These are phyloP conservation scores for Sclerotinia minor DNA, from an alignment of 2,329 filamentous ascomycete species.

Conservation along the genomic window DNA sequence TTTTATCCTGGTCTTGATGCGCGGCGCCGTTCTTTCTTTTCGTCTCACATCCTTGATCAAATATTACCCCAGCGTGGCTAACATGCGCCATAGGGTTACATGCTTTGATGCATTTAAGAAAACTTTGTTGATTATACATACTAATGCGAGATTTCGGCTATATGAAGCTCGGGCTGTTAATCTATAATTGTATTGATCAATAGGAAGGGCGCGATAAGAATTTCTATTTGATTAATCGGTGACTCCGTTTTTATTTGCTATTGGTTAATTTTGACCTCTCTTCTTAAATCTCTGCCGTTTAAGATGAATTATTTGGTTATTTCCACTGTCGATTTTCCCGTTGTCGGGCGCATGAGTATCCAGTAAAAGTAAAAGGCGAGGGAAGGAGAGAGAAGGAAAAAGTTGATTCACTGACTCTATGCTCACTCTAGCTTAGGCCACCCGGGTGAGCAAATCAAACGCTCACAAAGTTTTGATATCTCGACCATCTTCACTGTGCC, in stretches of 20 bases:
- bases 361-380: background rate
- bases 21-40: background rate
- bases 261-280: conserved; percentile 4
- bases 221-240: conserved; percentile 24
- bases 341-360: background rate
- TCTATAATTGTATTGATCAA: conserved; percentile 17
- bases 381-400: background rate
- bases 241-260: conserved; percentile 19
- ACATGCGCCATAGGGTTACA: conserved; percentile 13
- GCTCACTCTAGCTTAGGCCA: background rate
- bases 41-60: background rate
- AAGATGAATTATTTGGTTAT: background rate
- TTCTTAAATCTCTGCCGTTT: background rate
- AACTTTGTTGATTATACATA: background rate
- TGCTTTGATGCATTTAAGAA: conserved; percentile 11
- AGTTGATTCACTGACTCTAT: background rate
- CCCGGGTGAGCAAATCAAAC: background rate
- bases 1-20: background rate
- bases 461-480: background rate
- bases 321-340: background rate
- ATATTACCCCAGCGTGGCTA: conserved; percentile 6
- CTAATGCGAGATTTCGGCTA: conserved; percentile 17
- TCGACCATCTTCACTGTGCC: conserved; percentile 8
- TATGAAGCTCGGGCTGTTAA: conserved; percentile 12
- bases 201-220: conserved; percentile 24